Conservation (phyloP, 306 rosid species). For the Rosa persica region DNA sequence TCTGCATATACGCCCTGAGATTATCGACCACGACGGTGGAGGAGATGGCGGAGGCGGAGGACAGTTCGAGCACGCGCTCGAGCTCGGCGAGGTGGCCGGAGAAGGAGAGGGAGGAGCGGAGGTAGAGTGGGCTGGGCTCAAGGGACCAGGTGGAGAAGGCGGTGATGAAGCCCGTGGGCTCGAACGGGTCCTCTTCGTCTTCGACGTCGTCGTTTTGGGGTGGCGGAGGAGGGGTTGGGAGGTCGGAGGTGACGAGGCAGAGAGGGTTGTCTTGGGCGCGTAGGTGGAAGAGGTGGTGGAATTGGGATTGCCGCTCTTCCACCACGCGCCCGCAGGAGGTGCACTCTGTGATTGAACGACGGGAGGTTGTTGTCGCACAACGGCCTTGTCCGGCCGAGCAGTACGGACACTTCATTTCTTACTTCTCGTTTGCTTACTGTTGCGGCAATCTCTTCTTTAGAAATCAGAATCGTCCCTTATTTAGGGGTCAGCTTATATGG, state of each 20-base stretch:
- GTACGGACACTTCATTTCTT: slow-evolving; percentile 83
- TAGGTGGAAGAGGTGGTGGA: slow-evolving; percentile 83
- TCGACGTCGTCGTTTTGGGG: slow-evolving; percentile 13
- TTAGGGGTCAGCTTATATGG: background rate
- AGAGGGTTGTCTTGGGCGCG: slow-evolving; percentile 97
- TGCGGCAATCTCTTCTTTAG: background rate
- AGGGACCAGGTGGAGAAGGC: slow-evolving; percentile 96
- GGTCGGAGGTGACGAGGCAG: slow-evolving; percentile 87
- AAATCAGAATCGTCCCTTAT: background rate
- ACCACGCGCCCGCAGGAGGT: slow-evolving; percentile 85
- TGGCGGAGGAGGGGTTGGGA: slow-evolving; percentile 43
- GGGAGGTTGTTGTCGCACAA: slow-evolving; percentile 70
- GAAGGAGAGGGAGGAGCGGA: slow-evolving; percentile 75
- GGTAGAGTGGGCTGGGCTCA: slow-evolving; percentile 77
- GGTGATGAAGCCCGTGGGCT: slow-evolving; percentile 90
- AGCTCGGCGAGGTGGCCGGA: slow-evolving; percentile 97
- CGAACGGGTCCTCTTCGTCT: slow-evolving; percentile 72
- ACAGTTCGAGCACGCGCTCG: slow-evolving; percentile 76
- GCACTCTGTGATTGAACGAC: slow-evolving; percentile 81
- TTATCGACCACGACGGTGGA: slow-evolving; percentile 83
- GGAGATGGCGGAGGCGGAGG: slow-evolving; percentile 44
- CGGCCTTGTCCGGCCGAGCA: slow-evolving; percentile 81
- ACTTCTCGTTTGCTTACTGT: background rate
- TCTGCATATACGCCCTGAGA: slow-evolving; percentile 95
- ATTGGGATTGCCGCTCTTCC: slow-evolving; percentile 80